Evolutionary conservation across 352 stramenopile species (phyloP).

Genomic region (Pythium aquatile): DNA sequence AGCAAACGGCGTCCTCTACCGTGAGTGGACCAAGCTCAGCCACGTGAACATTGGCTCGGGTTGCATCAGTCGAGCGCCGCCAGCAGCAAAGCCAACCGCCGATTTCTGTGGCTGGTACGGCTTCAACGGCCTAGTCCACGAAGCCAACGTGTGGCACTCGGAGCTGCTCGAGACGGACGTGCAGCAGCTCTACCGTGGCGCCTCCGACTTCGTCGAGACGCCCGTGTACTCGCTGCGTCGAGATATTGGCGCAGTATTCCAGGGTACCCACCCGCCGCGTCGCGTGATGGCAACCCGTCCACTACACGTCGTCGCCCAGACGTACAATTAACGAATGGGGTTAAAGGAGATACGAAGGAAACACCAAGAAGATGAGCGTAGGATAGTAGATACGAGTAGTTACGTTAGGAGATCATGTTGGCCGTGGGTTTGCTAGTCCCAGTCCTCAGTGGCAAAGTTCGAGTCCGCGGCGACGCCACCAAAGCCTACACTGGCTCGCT

Average conservation of each 20-base stretch:
- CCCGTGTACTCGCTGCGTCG: conserved; percentile 52
- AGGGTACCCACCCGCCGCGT: conserved; percentile 36
- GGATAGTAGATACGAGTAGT: not conserved
- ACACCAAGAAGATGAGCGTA: not conserved
- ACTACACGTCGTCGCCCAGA: conserved; percentile 60
- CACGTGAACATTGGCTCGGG: conserved; percentile 61
- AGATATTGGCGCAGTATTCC: conserved; percentile 28
- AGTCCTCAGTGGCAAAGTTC: conserved; percentile 70
- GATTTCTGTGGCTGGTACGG: conserved; percentile 71
- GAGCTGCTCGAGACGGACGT: conserved; percentile 47
- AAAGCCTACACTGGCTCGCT: conserved; percentile 21
- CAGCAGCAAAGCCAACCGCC: conserved; percentile 46
- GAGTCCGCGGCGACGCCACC: conserved; percentile 55
- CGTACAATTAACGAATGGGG: conserved; percentile 32
- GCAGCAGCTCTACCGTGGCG: conserved; percentile 63
- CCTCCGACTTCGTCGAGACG: conserved; percentile 46
- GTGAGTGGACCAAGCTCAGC: conserved; percentile 40
- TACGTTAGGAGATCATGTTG: conserved; percentile 1
- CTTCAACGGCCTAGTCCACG: conserved; percentile 64
- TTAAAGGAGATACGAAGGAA: not conserved
- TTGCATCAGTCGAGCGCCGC: conserved; percentile 51
- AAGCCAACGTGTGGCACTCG: conserved; percentile 53
- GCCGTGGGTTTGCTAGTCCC: conserved; percentile 39
- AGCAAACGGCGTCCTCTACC: conserved; percentile 36
- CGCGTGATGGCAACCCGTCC: conserved; percentile 51